phyloP scores from a whole-genome alignment of 768 basidiomycete species.

The Amanita thiersii region DNA sequence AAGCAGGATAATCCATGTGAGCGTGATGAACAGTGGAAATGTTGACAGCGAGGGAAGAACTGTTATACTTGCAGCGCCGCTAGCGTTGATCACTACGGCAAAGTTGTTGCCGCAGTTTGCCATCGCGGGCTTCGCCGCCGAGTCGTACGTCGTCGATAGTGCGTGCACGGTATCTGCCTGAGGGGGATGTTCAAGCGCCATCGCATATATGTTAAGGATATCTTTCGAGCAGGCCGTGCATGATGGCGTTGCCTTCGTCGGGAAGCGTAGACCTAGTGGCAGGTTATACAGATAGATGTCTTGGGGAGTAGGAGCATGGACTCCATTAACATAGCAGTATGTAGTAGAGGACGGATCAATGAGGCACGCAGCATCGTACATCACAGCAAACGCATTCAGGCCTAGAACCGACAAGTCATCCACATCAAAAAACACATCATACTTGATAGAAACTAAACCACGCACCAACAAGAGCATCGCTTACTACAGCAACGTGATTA shows the following conservation, averaged over 20 bases:
- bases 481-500: slow-evolving; percentile 41
- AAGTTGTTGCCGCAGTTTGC: background rate
- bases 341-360: slow-evolving; percentile 45
- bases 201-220: slow-evolving; percentile 47
- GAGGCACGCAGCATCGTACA: slow-evolving; percentile 56
- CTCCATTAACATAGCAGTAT: slow-evolving; percentile 72
- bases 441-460: background rate
- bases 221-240: slow-evolving; percentile 61
- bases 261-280: slow-evolving; percentile 49
- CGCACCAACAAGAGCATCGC: slow-evolving; percentile 49
- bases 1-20: background rate
- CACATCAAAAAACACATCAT: background rate
- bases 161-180: slow-evolving; percentile 12
- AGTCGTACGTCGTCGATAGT: slow-evolving; percentile 2
- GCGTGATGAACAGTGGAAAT: background rate
- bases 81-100: background rate
- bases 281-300: slow-evolving; percentile 71
- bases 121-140: background rate
- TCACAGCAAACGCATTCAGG: slow-evolving; percentile 52
- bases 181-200: slow-evolving; percentile 27
- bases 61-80: background rate
- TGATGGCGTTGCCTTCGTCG: slow-evolving; percentile 37
- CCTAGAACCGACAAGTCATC: slow-evolving; percentile 24
- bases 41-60: background rate
- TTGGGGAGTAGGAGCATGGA: slow-evolving; percentile 43